A percentile compares a stretch with the other conserved stretches of the same genome.
Evolutionary conservation across 306 rosid genomes (phyloP).

Genomic region (Fragaria iinumae): DNA sequence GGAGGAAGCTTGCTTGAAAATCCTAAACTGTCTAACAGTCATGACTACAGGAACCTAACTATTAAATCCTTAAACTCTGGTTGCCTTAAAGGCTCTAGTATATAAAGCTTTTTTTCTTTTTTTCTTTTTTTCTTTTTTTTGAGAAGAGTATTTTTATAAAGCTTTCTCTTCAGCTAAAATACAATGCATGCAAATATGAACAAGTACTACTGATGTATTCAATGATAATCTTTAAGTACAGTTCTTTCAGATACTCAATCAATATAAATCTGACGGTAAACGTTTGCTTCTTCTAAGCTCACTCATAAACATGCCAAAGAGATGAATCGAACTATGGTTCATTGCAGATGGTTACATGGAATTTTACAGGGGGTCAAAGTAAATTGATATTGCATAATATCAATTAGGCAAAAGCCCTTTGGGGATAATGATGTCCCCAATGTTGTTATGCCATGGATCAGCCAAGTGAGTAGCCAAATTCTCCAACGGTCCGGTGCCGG

Average conservation of each 20-base stretch:
- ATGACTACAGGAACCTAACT: no score
- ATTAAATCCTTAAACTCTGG: no score
- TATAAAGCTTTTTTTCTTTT: no score
- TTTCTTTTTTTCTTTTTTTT: no score
- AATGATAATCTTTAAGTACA: background rate
- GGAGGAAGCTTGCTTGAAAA: no score
- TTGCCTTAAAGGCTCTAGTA: no score
- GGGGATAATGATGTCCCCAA: constrained; percentile 81
- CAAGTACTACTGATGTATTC: background rate
- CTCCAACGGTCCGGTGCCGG: constrained; percentile 99
- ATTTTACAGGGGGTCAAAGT: constrained; percentile 40
- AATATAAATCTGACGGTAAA: background rate
- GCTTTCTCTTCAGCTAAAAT: no score
- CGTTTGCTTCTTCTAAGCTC: constrained; percentile 22
- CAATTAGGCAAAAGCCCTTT: constrained; percentile 34
- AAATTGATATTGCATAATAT: background rate
- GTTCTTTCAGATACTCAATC: constrained; percentile 10
- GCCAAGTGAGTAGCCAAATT: constrained; percentile 98
- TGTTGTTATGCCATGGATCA: constrained; percentile 99
- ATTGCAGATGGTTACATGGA: constrained; percentile 40
- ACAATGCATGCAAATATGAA: no score
- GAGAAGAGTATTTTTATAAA: no score
- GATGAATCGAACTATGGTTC: constrained; percentile 27
- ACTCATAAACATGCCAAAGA: constrained; percentile 34
- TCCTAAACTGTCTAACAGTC: no score